A percentile compares a stretch with the other conserved stretches of the same genome.
Evolutionary conservation across 2,329 filamentous ascomycete species (phyloP).

Genomic region (Gliomastix tumulicola): DNA sequence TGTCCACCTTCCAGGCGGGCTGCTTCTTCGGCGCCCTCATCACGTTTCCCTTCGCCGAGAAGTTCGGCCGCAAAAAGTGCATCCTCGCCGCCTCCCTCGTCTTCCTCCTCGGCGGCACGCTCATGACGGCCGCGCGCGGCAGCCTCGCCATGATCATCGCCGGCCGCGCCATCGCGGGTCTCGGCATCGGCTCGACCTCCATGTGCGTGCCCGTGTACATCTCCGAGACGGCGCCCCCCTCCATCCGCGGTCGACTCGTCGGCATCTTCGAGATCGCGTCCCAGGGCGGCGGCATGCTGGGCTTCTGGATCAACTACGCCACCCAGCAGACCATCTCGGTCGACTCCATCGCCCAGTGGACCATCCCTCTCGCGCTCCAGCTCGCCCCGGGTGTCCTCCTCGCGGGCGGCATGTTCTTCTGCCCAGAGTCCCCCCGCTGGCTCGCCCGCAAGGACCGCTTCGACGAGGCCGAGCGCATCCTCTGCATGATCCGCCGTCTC

Average conservation of each 20-base stretch:
- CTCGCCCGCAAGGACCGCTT: slow-evolving; percentile 47
- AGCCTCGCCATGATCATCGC: slow-evolving; percentile 31
- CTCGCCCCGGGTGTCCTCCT: slow-evolving; percentile 45
- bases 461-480: slow-evolving; percentile 29
- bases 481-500: slow-evolving; percentile 20
- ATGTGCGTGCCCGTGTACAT: slow-evolving; percentile 38
- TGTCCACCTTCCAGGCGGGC: slow-evolving; percentile 28
- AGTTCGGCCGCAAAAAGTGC: slow-evolving; percentile 35
- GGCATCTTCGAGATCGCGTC: slow-evolving; percentile 40
- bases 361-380: slow-evolving; percentile 47
- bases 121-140: slow-evolving; percentile 24
- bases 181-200: slow-evolving; percentile 44
- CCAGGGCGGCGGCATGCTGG: slow-evolving; percentile 23
- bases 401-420: slow-evolving; percentile 42
- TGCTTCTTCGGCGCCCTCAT: slow-evolving; percentile 31
- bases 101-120: slow-evolving; percentile 27
- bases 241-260: slow-evolving; percentile 41
- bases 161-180: slow-evolving; percentile 41
- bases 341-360: slow-evolving; percentile 24
- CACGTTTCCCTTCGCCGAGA: slow-evolving; percentile 38
- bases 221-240: slow-evolving; percentile 35
- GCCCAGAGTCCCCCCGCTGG: slow-evolving; percentile 51
- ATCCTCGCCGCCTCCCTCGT: slow-evolving; percentile 34
- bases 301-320: slow-evolving; percentile 29
- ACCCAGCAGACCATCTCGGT: slow-evolving; percentile 18